These are phyloP conservation scores for Colletotrichum spinosum DNA, from an alignment of 2,329 filamentous ascomycete species.

Conservation along the genomic window DNA sequence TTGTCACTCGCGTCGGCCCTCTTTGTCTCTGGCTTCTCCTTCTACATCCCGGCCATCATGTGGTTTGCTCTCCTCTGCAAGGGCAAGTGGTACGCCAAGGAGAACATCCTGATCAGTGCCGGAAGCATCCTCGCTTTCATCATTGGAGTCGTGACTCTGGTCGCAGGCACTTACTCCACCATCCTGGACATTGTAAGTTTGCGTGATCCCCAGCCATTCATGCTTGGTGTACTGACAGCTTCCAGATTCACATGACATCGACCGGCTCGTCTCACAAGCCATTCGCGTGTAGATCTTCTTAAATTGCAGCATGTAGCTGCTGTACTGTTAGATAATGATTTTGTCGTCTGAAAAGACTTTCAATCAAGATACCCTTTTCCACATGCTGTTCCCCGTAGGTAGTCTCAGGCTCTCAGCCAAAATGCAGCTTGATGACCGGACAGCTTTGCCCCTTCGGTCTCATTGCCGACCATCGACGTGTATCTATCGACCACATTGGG, in stretches of 20 bases:
- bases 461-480: too few relatives aligned
- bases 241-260: constrained; percentile 39
- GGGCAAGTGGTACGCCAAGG: constrained; percentile 41
- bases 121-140: constrained; percentile 44
- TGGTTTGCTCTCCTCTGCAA: constrained; percentile 35
- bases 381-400: too few relatives aligned
- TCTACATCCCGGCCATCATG: constrained; percentile 37
- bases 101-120: constrained; percentile 43
- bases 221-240: not conserved
- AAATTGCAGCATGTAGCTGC: not conserved
- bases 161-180: constrained; percentile 45
- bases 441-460: too few relatives aligned
- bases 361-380: constrained; percentile 23
- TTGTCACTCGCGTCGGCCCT: constrained; percentile 65
- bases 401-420: too few relatives aligned
- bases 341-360: not conserved
- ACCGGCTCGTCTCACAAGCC: constrained; percentile 33
- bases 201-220: not conserved
- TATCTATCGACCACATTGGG: too few relatives aligned
- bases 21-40: constrained; percentile 60
- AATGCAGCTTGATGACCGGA: too few relatives aligned
- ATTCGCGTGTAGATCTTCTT: constrained; percentile 32
- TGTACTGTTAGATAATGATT: constrained; percentile 11
- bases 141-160: constrained; percentile 43
- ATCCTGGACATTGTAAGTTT: constrained; percentile 46